Evolutionary conservation across 108 stramenopile species (phyloP).

Genomic region (Stephanodiscus minutulus): DNA sequence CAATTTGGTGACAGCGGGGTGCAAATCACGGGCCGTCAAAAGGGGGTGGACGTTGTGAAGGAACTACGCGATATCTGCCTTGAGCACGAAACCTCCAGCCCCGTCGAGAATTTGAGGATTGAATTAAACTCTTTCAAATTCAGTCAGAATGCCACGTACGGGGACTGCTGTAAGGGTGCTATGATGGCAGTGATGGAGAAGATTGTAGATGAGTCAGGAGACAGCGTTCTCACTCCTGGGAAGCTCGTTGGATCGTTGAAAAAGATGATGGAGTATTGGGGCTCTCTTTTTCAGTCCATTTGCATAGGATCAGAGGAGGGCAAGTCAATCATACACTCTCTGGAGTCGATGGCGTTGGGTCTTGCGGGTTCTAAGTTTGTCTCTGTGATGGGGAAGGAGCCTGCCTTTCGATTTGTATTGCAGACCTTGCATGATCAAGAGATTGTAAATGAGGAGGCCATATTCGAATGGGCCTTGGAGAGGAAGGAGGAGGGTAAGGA

Average conservation of each 20-base stretch:
- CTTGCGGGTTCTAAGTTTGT: constrained; percentile 49
- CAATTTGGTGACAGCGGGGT: constrained; percentile 44
- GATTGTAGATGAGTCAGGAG: constrained; percentile 50
- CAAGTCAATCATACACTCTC: constrained; percentile 66
- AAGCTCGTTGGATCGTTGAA: constrained; percentile 70
- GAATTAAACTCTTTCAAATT: constrained; percentile 93
- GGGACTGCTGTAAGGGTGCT: constrained; percentile 77
- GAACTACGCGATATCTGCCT: constrained; percentile 85
- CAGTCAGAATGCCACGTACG: constrained; percentile 87
- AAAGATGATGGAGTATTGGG: constrained; percentile 72
- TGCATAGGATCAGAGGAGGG: constrained; percentile 80
- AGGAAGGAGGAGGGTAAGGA: constrained; percentile 60
- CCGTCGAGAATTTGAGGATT: constrained; percentile 86
- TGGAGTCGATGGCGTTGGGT: constrained; percentile 68
- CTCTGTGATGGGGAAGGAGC: constrained; percentile 56
- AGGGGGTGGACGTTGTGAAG: constrained; percentile 85
- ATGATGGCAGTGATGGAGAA: constrained; percentile 72
- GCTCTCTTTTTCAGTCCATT: constrained; percentile 72
- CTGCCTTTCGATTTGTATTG: constrained; percentile 79
- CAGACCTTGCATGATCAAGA: constrained; percentile 84
- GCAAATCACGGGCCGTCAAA: constrained; percentile 77
- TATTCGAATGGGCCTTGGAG: constrained; percentile 75
- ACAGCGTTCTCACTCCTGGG: constrained; percentile 38
- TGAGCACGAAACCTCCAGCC: constrained; percentile 76
- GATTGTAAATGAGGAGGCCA: constrained; percentile 80